phyloP scores from a whole-genome alignment of 192 early-diverging fungal genomes.

The Coemansia sp. region DNA sequence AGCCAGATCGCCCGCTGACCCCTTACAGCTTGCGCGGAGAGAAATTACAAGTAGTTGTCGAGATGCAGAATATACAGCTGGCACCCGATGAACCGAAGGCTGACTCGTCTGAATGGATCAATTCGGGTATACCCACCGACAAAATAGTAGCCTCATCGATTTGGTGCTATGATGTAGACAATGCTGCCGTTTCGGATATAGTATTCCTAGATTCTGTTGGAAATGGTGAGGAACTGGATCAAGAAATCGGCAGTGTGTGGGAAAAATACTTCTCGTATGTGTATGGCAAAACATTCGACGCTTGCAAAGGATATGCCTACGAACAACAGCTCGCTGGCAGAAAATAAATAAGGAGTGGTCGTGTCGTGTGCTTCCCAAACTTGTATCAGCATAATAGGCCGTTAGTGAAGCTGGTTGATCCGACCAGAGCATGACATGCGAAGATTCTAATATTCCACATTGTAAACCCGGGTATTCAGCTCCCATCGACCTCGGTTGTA shows the following conservation, averaged over 20 bases:
- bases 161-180: constrained; percentile 64
- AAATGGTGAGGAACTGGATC: background rate
- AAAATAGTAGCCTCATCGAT: constrained; percentile 67
- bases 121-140: constrained; percentile 66
- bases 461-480: constrained; percentile 55
- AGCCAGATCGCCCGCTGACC: constrained; percentile 14
- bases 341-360: constrained; percentile 50
- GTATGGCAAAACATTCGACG: constrained; percentile 26
- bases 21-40: constrained; percentile 29
- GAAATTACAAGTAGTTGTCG: constrained; percentile 61
- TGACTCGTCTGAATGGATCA: constrained; percentile 58
- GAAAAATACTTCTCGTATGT: constrained; percentile 2
- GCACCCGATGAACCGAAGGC: constrained; percentile 60
- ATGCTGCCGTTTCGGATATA: constrained; percentile 50
- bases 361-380: constrained; percentile 67
- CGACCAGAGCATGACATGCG: constrained; percentile 56
- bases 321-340: constrained; percentile 52
- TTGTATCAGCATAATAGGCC: constrained; percentile 61
- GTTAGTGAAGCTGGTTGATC: constrained; percentile 57
- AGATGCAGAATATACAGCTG: constrained; percentile 64
- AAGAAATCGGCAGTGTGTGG: background rate
- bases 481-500: constrained; percentile 57
- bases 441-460: constrained; percentile 67
- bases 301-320: constrained; percentile 8
- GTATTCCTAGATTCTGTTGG: constrained; percentile 42